Evolutionary conservation across 495 filamentous ascomycete genomes (phyloP).

Genomic region (Lasiosphaeria ovina): DNA sequence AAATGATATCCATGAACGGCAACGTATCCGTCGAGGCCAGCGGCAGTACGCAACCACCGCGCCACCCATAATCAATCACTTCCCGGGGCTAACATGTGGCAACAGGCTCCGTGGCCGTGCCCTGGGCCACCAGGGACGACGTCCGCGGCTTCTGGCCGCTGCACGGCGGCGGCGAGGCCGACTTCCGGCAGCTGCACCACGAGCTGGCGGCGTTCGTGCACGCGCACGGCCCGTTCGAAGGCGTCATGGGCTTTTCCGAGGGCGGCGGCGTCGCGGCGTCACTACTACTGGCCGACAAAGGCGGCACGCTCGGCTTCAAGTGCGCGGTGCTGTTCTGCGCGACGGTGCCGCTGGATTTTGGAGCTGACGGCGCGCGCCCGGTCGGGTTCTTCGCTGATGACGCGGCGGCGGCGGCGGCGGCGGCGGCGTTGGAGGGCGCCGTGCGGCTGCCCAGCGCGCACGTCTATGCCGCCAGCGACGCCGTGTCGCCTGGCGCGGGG

Average conservation of each 20-base stretch:
- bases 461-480: not conserved
- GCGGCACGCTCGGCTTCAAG: not conserved
- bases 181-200: not conserved
- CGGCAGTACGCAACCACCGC: no score
- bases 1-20: no score
- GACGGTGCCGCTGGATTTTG: not conserved
- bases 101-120: no score
- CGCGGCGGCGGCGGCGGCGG: no score
- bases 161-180: not conserved
- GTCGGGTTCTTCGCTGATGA: not conserved
- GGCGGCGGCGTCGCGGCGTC: not conserved
- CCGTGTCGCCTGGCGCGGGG: not conserved
- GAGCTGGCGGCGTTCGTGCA: not conserved
- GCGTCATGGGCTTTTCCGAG: not conserved
- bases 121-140: no score
- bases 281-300: not conserved
- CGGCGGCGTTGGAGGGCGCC: no score
- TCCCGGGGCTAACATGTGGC: no score
- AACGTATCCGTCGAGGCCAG: no score
- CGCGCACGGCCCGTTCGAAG: not conserved
- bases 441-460: not conserved
- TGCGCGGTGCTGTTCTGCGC: not conserved
- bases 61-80: no score
- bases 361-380: no score
- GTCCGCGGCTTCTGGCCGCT: not conserved